Base-by-base conservation (phyloP, 148 eudicot genomes). In the Chenopodium formosanum region DNA sequence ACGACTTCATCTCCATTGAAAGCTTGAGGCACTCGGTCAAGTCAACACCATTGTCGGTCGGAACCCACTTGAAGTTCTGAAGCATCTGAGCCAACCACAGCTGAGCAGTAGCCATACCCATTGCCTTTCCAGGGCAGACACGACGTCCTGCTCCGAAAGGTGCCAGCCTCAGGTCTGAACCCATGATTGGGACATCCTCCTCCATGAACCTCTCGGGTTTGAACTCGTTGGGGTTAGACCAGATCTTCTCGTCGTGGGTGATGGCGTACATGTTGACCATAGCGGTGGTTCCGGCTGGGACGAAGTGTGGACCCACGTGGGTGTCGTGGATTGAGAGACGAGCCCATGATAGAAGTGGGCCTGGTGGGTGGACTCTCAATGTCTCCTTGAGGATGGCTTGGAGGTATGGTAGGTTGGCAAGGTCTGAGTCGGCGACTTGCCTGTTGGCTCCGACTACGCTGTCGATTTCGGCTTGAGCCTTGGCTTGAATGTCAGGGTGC, bases 211-310 rank as follows among this genome's bases (percentile, higher is more conserved):
- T 81, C 34, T 92, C 94, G 0, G 99, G 99, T 31, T 83, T 76
- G 84, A 94, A 96, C 71, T 83, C 85, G 4, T 89, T 77, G 0
- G 98, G 91, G 27, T 91, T 84, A 0, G 91, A 2, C 99, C 99
- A 96, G 0, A 95, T 78, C 8, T 70, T 75, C 17, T 90, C 87
- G n/a, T 94, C 92, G 44, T 96, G 97, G 64, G 99, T 89, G 85
- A 96, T 96, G 71, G 99, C 92, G 93, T 92, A 94, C 98, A 96
- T 96, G 94, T 96, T 96, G 2, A 96, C 99, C 95, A 96, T 96
- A 1, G 99, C 99, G 0, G 98, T 94, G 0, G 98, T 94, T 14
- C 98, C 99, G 0, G 97, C 97, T 0, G 99, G 98, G 75, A 96
- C 79, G 58, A 91, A 90, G 86, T 94, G 94, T 0, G 76, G 81